Evolutionary conservation across 2,329 filamentous ascomycete species (phyloP).

Genomic region (Penicillium polonicum): DNA sequence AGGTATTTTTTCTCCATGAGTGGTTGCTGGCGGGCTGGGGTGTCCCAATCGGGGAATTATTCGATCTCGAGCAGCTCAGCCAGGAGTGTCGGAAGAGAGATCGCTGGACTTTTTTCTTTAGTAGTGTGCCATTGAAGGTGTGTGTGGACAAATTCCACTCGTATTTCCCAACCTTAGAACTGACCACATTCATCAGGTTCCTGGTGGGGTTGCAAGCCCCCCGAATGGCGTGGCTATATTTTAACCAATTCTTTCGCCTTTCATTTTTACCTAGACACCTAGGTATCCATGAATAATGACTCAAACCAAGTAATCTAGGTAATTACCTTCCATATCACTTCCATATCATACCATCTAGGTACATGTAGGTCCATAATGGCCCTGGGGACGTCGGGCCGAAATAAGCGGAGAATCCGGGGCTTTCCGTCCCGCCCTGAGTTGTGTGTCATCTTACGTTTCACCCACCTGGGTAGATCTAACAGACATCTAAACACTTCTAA

Average conservation of each 20-base stretch:
- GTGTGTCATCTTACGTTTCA: background rate
- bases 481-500: background rate
- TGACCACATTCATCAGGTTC: constrained; percentile 32
- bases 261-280: background rate
- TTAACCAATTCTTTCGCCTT: constrained; percentile 16
- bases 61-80: constrained; percentile 45
- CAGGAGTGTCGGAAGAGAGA: constrained; percentile 37
- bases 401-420: constrained; percentile 1
- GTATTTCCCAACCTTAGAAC: background rate
- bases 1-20: constrained; percentile 29
- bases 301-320: no score
- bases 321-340: background rate
- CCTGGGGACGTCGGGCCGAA: background rate
- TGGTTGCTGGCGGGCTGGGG: constrained; percentile 50
- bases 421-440: background rate
- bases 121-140: constrained; percentile 49
- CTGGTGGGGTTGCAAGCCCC: constrained; percentile 48
- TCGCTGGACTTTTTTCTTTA: constrained; percentile 51
- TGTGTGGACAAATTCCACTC: background rate
- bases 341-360: no score
- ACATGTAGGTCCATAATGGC: no score
- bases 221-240: constrained; percentile 49
- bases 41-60: constrained; percentile 48
- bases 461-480: background rate
- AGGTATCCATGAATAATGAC: background rate